Evolutionary conservation across 208 protist species (phyloP).

Genomic region (Leishmania guyanensis): DNA sequence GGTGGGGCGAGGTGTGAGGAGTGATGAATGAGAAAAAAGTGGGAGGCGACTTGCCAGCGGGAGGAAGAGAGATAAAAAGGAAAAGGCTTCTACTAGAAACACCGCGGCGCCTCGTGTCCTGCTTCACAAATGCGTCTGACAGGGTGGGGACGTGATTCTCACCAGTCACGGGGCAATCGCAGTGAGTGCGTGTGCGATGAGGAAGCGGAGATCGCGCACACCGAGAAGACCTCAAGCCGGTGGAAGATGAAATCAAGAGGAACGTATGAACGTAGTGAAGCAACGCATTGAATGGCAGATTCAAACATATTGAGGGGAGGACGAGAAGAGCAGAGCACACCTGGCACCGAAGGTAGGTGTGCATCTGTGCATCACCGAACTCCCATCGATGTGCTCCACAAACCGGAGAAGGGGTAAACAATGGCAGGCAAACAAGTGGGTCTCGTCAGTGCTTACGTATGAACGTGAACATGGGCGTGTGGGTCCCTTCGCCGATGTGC

Average conservation of each 20-base stretch:
- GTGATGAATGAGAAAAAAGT: not conserved
- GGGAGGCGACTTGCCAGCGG: not conserved
- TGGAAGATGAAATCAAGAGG: not conserved
- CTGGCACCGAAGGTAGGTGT: not conserved
- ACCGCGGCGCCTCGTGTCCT: not conserved
- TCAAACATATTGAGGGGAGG: not conserved
- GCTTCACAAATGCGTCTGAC: not conserved
- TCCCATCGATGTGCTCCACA: not conserved
- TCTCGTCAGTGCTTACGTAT: not conserved
- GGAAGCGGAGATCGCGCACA: not conserved
- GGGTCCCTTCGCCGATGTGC: not conserved
- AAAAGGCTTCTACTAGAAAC: not conserved
- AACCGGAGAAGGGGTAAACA: not conserved
- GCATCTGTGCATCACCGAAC: not conserved
- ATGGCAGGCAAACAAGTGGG: not conserved
- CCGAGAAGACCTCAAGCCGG: not conserved
- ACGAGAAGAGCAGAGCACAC: not conserved
- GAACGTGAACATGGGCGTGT: not conserved
- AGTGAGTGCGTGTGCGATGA: not conserved
- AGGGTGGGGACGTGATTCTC: not conserved
- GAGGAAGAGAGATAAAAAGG: not conserved
- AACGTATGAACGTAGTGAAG: not conserved
- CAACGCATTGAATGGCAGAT: not conserved
- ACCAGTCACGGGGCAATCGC: not conserved
- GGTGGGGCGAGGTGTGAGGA: not conserved